Percentiles rank a stretch among this genome's conserved stretches.
These are phyloP conservation scores for Gossypium davidsonii DNA, from an alignment of 441 rosid species.

Conservation along the genomic window DNA sequence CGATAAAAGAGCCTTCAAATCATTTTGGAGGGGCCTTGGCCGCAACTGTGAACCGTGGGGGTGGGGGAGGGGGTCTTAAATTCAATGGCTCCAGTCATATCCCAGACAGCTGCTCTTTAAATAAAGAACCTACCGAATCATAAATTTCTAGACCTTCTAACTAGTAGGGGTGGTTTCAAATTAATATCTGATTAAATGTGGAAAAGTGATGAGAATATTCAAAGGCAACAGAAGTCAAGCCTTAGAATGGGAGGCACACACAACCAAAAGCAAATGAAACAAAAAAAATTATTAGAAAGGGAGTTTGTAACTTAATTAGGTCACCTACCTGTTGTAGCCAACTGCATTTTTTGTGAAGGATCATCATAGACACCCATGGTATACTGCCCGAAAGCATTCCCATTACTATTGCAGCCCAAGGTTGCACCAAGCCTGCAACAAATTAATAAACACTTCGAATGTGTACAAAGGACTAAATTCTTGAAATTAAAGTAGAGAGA, in stretches of 20 bases:
- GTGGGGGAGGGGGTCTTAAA: not conserved
- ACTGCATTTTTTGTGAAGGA: constrained; percentile 56
- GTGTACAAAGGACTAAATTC: not conserved
- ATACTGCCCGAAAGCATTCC: constrained; percentile 67
- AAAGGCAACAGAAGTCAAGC: not conserved
- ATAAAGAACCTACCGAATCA: not conserved
- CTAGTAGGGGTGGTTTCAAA: not conserved
- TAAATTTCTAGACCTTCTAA: not conserved
- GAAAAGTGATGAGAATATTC: not conserved
- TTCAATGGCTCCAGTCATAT: not conserved
- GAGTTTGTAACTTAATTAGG: not conserved
- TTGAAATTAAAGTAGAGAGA: too few species aligned
- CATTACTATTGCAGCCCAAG: constrained; percentile 78
- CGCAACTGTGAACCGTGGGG: not conserved
- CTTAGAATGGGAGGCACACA: not conserved
- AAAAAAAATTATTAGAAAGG: not conserved
- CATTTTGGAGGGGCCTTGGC: not conserved
- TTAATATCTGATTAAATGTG: not conserved
- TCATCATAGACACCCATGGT: constrained; percentile 95
- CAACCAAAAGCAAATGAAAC: not conserved
- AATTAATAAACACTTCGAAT: not conserved
- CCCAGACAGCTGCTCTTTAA: not conserved
- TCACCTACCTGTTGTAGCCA: constrained; percentile 53
- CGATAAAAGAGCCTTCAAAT: too few species aligned
- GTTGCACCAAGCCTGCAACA: constrained; percentile 61